These are phyloP conservation scores for Jackrogersella multiformis DNA, from an alignment of 495 filamentous ascomycete species.

Conservation along the genomic window DNA sequence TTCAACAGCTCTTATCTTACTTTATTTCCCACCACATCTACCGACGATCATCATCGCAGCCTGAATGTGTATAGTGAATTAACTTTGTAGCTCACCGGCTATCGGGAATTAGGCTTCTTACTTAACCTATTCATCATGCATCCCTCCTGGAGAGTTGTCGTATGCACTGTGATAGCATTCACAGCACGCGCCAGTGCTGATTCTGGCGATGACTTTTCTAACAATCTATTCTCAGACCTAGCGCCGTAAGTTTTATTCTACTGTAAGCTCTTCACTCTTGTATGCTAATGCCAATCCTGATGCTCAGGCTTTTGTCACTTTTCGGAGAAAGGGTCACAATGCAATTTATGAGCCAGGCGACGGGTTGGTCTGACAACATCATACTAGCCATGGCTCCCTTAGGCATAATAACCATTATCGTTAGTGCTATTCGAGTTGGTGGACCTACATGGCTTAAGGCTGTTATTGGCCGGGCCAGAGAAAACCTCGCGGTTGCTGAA, in stretches of 20 bases:
- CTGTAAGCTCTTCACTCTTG: not conserved
- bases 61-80: not conserved
- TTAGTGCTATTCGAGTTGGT: not conserved
- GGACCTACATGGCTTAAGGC: not conserved
- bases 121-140: no score
- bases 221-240: not conserved
- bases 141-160: not conserved
- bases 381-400: not conserved
- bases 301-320: not conserved
- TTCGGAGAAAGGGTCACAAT: not conserved
- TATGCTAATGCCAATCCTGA: not conserved
- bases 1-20: no score
- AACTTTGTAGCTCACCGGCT: not conserved
- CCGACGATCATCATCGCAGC: no score
- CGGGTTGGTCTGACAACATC: not conserved
- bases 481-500: not conserved
- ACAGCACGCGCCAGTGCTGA: not conserved
- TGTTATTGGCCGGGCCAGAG: not conserved
- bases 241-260: not conserved
- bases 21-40: no score
- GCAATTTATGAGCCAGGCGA: not conserved
- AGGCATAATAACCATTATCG: not conserved
- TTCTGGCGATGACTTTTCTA: not conserved
- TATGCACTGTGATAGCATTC: not conserved
- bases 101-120: no score